Conservation (phyloP, 768 basidiomycete species). For the Boletus speciosus region DNA sequence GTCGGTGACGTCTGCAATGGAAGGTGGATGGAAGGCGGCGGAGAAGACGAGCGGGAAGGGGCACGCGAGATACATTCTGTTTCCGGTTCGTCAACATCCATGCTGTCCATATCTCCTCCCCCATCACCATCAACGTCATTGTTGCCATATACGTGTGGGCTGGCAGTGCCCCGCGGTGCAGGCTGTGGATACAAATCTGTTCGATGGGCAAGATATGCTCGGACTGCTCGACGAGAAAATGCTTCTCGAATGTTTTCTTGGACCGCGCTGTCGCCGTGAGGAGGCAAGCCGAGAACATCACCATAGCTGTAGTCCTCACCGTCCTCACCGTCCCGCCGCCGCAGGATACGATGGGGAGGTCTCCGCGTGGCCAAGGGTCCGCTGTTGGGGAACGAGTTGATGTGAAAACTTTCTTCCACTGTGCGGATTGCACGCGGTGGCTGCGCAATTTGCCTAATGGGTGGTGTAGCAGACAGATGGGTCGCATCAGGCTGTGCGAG, state of each 20-base stretch:
- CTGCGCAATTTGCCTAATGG: slow-evolving; percentile 16
- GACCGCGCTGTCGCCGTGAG: slow-evolving; percentile 50
- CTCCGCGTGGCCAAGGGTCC: slow-evolving; percentile 19
- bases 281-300: slow-evolving; percentile 53
- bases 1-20: slow-evolving; percentile 25
- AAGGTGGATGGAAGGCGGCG: slow-evolving; percentile 37
- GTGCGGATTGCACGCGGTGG: slow-evolving; percentile 44
- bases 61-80: slow-evolving; percentile 54
- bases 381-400: slow-evolving; percentile 12
- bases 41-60: slow-evolving; percentile 48
- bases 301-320: slow-evolving; percentile 37
- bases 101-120: slow-evolving; percentile 38
- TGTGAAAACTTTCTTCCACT: slow-evolving; percentile 56
- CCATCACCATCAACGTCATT: slow-evolving; percentile 26
- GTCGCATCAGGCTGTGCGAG: slow-evolving; percentile 10
- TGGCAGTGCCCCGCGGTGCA: slow-evolving; percentile 12
- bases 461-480: slow-evolving; percentile 8
- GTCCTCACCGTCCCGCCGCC: slow-evolving; percentile 25
- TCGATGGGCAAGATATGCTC: slow-evolving; percentile 31
- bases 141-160: slow-evolving; percentile 12
- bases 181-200: slow-evolving; percentile 24
- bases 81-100: slow-evolving; percentile 49
- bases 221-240: slow-evolving; percentile 47
- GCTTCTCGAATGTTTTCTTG: slow-evolving; percentile 58
- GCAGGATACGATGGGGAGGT: slow-evolving; percentile 18